Evolutionary conservation across 345 rosid genomes (phyloP).

Genomic region (Corymbia maculata): DNA sequence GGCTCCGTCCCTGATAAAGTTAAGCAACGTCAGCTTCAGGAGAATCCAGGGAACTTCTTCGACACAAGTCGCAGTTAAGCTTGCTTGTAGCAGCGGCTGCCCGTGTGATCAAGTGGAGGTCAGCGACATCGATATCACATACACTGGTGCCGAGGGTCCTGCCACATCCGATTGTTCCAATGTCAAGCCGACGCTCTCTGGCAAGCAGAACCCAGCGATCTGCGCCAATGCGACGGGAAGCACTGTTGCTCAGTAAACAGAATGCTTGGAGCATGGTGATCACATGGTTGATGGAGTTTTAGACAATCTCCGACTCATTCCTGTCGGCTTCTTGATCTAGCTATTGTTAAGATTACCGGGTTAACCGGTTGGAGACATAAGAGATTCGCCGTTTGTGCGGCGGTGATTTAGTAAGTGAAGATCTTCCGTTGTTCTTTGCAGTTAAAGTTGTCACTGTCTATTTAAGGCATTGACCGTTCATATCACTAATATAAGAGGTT

Average conservation of each 20-base stretch:
- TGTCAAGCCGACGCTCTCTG: background rate
- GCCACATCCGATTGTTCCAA: background rate
- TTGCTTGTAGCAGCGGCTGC: constrained; percentile 29
- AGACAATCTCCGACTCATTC: background rate
- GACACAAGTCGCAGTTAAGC: constrained; percentile 22
- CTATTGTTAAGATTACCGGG: background rate
- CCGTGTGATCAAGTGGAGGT: constrained; percentile 9
- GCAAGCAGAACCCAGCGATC: constrained; percentile 4
- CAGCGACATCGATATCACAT: background rate
- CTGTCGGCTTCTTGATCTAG: background rate
- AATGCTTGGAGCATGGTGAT: background rate
- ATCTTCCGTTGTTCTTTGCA: background rate
- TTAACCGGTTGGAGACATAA: background rate
- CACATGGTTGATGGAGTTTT: background rate
- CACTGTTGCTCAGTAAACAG: background rate
- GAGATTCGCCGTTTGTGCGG: background rate
- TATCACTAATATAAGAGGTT: background rate
- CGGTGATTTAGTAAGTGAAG: background rate
- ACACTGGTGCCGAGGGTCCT: background rate
- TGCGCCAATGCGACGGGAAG: background rate
- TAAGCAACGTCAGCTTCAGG: constrained; percentile 32
- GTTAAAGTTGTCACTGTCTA: background rate
- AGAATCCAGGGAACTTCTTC: constrained; percentile 36
- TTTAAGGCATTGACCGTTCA: background rate
- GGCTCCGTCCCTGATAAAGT: background rate